Evolutionary conservation across 805 yeast species (phyloP).

Genomic region (Sugiyamaella lignohabitans): DNA sequence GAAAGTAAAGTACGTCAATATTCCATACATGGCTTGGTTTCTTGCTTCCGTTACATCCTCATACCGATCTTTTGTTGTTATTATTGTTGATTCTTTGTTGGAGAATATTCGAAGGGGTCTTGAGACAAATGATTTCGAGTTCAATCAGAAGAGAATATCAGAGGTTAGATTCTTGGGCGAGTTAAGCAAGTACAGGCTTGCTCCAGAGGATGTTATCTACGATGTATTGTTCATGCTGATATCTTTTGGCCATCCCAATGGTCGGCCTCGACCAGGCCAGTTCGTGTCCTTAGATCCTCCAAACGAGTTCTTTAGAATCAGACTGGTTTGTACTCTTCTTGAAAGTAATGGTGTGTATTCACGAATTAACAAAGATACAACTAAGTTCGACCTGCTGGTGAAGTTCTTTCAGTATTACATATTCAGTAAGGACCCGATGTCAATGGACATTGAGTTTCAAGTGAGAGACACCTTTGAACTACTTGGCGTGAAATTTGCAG

Average conservation of each 20-base stretch:
- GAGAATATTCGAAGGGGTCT: constrained; percentile 63
- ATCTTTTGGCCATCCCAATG: constrained; percentile 58
- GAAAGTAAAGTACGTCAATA: constrained; percentile 50
- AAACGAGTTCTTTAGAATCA: constrained; percentile 65
- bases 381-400: constrained; percentile 36
- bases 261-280: constrained; percentile 45
- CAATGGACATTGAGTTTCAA: constrained; percentile 53
- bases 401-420: constrained; percentile 67
- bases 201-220: constrained; percentile 42
- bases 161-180: constrained; percentile 56
- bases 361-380: constrained; percentile 3
- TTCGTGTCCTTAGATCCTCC: constrained; percentile 50
- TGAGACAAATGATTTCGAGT: constrained; percentile 54
- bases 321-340: constrained; percentile 44
- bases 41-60: constrained; percentile 34
- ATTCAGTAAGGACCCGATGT: constrained; percentile 55
- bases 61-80: constrained; percentile 38
- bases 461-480: constrained; percentile 40
- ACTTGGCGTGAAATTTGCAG: constrained; percentile 33
- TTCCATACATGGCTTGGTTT: constrained; percentile 45
- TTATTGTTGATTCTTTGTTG: constrained; percentile 53
- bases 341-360: constrained; percentile 19
- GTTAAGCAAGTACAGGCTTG: constrained; percentile 42
- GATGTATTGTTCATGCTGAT: constrained; percentile 52
- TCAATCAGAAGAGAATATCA: constrained; percentile 55